Conservation (phyloP, 2,329 filamentous ascomycete species). For the Fusarium sp. region DNA sequence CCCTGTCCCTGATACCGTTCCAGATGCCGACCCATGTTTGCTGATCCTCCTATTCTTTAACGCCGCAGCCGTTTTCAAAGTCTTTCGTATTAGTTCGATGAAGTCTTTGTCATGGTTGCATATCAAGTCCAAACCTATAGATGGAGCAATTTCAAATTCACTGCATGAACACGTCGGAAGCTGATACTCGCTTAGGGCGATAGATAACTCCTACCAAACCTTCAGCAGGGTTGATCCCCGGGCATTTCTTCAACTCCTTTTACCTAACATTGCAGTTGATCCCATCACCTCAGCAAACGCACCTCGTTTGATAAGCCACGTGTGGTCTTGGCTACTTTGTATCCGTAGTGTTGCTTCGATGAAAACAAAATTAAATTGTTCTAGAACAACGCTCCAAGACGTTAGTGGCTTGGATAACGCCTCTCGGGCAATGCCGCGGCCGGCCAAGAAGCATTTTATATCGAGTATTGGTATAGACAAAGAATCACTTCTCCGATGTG, state of each 20-base stretch:
- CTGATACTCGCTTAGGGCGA: conserved; percentile 6
- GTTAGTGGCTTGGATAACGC: conserved; percentile 17
- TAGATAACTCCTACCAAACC: not conserved
- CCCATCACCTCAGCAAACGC: not conserved
- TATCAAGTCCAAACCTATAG: not conserved
- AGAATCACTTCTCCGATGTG: not conserved
- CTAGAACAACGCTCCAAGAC: conserved; percentile 26
- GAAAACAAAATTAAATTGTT: conserved; percentile 16
- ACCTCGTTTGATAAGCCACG: not conserved
- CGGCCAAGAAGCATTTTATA: conserved; percentile 1
- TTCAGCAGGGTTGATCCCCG: not conserved
- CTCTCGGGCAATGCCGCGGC: conserved; percentile 22
- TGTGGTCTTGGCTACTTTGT: not conserved
- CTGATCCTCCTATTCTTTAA: conserved; percentile 38
- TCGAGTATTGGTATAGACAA: not conserved
- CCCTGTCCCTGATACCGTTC: conserved; percentile 14
- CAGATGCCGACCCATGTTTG: conserved; percentile 20
- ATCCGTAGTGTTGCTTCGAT: not conserved
- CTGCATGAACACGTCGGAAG: conserved; percentile 10
- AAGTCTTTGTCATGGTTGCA: not conserved
- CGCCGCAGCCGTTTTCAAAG: conserved; percentile 29
- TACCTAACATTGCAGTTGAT: not conserved
- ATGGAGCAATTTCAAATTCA: not conserved
- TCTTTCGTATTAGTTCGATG: not conserved
- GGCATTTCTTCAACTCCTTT: not conserved